phyloP scores from a whole-genome alignment of 331 rosid species.

The Dryas integrifolia region DNA sequence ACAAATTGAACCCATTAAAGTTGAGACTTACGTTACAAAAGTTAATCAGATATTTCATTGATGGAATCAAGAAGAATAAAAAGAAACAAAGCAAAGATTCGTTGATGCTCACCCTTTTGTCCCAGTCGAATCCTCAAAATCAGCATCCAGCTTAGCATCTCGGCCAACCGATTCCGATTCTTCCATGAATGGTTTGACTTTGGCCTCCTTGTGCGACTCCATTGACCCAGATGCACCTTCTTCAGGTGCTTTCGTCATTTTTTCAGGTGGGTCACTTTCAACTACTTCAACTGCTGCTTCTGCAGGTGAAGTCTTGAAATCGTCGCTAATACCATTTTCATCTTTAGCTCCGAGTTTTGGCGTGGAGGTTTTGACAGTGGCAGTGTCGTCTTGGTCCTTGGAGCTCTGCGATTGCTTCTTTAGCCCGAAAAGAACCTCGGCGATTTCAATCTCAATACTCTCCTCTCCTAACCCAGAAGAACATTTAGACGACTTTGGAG shows the following conservation, averaged over 20 bases:
- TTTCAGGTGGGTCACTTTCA: conserved; percentile 32
- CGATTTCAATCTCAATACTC: conserved; percentile 70
- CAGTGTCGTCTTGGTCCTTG: not conserved
- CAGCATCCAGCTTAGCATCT: too few species aligned
- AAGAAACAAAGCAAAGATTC: conserved; percentile 8
- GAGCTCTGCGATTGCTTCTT: conserved; percentile 38
- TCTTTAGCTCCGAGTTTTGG: conserved; percentile 31
- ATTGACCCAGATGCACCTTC: conserved; percentile 26
- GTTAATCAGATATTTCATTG: conserved; percentile 9
- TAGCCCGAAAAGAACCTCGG: conserved; percentile 63
- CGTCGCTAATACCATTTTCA: not conserved
- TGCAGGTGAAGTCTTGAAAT: not conserved
- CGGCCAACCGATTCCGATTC: not conserved
- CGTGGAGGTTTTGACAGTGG: conserved; percentile 12
- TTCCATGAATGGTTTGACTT: conserved; percentile 8
- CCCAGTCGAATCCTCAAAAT: conserved; percentile 29
- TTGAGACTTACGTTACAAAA: not conserved
- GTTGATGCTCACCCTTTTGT: conserved; percentile 45
- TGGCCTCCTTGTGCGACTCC: conserved; percentile 13
- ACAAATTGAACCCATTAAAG: conserved; percentile 20
- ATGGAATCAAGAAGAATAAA: not conserved
- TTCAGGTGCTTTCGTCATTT: not conserved
- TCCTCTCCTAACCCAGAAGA: conserved; percentile 35
- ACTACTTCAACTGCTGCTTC: conserved; percentile 20
- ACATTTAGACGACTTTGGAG: conserved; percentile 24